Evolutionary conservation across 495 filamentous ascomycete species (phyloP).

Genomic region (Tetracladium setigerum): DNA sequence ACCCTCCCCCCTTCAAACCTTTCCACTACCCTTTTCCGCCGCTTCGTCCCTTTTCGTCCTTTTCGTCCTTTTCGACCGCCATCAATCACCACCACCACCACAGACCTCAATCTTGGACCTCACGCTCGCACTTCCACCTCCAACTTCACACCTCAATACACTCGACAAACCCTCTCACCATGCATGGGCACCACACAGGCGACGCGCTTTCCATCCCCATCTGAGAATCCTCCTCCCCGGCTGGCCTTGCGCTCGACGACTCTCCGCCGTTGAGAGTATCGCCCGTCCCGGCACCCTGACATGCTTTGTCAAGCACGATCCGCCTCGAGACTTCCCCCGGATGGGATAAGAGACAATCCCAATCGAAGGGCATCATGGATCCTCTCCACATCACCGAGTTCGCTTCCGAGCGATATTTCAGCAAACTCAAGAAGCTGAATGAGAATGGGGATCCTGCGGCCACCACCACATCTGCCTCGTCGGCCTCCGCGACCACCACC

Average conservation of each 20-base stretch:
- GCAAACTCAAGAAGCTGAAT: constrained; percentile 32
- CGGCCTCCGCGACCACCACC: neutral
- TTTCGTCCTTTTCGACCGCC: neutral
- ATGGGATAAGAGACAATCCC: constrained; percentile 21
- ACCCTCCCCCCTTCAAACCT: neutral
- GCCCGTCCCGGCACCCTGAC: constrained; percentile 11
- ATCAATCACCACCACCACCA: constrained; percentile 8
- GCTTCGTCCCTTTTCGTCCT: too few relatives aligned
- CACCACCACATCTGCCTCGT: constrained; percentile 2
- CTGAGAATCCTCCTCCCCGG: constrained; percentile 11
- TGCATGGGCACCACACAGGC: constrained; percentile 35
- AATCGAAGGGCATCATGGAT: constrained; percentile 36
- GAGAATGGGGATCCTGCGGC: constrained; percentile 12
- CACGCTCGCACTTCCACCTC: too few relatives aligned
- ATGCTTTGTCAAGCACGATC: constrained; percentile 16
- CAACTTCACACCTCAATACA: constrained; percentile 22
- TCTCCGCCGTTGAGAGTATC: constrained; percentile 15
- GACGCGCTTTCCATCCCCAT: constrained; percentile 25
- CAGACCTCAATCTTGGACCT: neutral
- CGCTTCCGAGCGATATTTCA: constrained; percentile 46
- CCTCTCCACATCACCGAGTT: constrained; percentile 49
- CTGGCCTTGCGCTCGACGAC: constrained; percentile 30
- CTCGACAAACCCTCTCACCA: constrained; percentile 28
- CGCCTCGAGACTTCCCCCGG: constrained; percentile 15
- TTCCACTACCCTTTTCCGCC: too few relatives aligned